Evolutionary conservation across 2,329 filamentous ascomycete species (phyloP), one percentile per base, ranked within the genome.

Genomic region (Pseudomassariella vexata): DNA sequence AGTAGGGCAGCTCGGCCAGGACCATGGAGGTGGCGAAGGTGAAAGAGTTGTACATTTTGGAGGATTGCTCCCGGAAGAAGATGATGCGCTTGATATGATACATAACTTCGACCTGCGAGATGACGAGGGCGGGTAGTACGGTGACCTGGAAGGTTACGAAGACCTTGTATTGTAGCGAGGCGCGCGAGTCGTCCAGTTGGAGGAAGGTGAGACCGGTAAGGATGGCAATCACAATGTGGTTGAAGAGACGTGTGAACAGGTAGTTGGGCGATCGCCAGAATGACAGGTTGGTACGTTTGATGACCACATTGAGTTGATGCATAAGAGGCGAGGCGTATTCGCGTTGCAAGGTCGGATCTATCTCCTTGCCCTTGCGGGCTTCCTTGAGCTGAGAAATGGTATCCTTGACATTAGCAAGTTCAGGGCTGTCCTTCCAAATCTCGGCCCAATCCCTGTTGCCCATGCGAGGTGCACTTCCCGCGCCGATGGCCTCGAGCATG

Each of bases 141-240:
- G 85, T 87, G 31, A 88, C 77, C 55, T 94, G 86, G 73, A 95
- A 95, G 56, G 92, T 85, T 57, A 90, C 77, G 58, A 95, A 95
- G 40, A 95, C 74, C 38, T 82, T 80, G 65, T 92, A 85, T 57
- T 95, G 88, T 5, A 95, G 70, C 2, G 82, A 85, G 1, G 80
- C 64, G 8, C 82, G 75, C 3, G 82, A 87, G 48, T 88, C 62
- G 50, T 90, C 79, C 7, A 94, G 74, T 39, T 86, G 74, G 28
- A 94, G 66, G 56, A 83, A 95, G 20, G 82, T 82, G 9, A 94
- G 69, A 45, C 88, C 88, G 0, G 82, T 86, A 34, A 94, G 63
- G 10, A 94, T 51, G 1, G 84, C 81, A 42, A 94, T 84, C 39
- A 79, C 74, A 38, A 90, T 65, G 54, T 94, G 87, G 52, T 84